These are phyloP conservation scores for Dacryopinax primogenitus DNA, from an alignment of 768 basidiomycete species.

Conservation along the genomic window DNA sequence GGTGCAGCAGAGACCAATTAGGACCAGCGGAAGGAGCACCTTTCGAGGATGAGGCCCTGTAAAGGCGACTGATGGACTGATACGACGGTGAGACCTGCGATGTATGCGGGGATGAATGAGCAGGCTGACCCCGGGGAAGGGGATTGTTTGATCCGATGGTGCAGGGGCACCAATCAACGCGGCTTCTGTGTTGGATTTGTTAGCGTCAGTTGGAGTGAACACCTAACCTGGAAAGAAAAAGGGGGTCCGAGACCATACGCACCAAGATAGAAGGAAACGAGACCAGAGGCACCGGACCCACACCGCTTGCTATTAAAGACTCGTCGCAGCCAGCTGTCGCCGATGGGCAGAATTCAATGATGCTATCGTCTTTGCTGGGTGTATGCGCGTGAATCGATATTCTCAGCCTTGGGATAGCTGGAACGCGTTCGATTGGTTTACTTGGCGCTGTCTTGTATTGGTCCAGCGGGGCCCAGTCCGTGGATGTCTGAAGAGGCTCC, in stretches of 20 bases:
- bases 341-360: not conserved
- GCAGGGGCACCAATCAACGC: too few species aligned
- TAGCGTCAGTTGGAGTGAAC: not conserved
- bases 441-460: not conserved
- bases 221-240: not conserved
- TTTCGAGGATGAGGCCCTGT: too few species aligned
- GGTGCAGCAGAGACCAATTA: not conserved
- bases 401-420: not conserved
- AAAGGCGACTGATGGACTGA: not conserved
- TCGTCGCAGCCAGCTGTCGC: not conserved
- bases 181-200: conserved; percentile 3
- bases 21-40: not conserved
- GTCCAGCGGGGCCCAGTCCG: too few species aligned
- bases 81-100: not conserved
- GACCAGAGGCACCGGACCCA: not conserved
- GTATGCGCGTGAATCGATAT: not conserved
- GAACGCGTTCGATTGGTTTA: not conserved
- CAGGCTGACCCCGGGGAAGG: too few species aligned
- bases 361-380: not conserved
- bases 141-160: too few species aligned
- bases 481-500: too few species aligned
- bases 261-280: not conserved
- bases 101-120: not conserved
- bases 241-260: not conserved
- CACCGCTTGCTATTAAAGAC: not conserved